Evolutionary conservation across 2,329 filamentous ascomycete species (phyloP).

Genomic region (Colletotrichum sp.): DNA sequence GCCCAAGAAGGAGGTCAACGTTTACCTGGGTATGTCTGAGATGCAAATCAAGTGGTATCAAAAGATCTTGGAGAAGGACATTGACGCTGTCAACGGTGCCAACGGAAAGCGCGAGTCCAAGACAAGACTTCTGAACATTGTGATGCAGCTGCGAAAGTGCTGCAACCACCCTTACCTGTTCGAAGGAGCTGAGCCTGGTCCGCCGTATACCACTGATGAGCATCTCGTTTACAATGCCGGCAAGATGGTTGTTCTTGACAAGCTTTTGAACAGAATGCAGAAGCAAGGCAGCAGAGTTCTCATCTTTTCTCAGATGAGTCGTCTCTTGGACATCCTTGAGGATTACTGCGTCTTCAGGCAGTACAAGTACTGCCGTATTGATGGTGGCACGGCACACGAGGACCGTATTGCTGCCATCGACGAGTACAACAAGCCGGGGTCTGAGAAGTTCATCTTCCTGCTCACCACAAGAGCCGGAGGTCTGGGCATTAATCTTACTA

Average conservation of each 20-base stretch:
- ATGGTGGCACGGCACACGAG: constrained; percentile 95
- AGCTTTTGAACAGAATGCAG: constrained; percentile 82
- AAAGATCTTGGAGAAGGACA: constrained; percentile 98
- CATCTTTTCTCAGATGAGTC: constrained; percentile 99
- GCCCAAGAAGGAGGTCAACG: constrained; percentile 95
- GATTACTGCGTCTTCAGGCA: constrained; percentile 97
- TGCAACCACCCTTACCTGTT: constrained; percentile 99
- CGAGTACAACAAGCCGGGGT: constrained; percentile 95
- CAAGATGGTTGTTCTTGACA: constrained; percentile 98
- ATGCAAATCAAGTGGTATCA: constrained; percentile 99
- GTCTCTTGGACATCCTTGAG: constrained; percentile 93
- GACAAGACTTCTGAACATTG: constrained; percentile 94
- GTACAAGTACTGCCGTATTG: constrained; percentile 96
- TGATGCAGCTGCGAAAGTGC: constrained; percentile 99
- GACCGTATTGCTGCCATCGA: constrained; percentile 98
- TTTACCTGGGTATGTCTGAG: constrained; percentile 98
- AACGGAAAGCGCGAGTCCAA: constrained; percentile 97
- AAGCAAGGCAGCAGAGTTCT: constrained; percentile 91
- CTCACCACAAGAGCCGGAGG: constrained; percentile 95
- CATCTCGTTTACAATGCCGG: constrained; percentile 92
- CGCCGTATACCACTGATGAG: constrained; percentile 97
- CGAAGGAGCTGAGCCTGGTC: constrained; percentile 94
- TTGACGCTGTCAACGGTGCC: constrained; percentile 96
- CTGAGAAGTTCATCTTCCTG: constrained; percentile 96
- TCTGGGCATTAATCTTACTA: constrained; percentile 94